A percentile compares a stretch with the other conserved stretches of the same genome.
Conservation (phyloP, 805 yeast genomes). For the Nakazawaea molendinolei region DNA sequence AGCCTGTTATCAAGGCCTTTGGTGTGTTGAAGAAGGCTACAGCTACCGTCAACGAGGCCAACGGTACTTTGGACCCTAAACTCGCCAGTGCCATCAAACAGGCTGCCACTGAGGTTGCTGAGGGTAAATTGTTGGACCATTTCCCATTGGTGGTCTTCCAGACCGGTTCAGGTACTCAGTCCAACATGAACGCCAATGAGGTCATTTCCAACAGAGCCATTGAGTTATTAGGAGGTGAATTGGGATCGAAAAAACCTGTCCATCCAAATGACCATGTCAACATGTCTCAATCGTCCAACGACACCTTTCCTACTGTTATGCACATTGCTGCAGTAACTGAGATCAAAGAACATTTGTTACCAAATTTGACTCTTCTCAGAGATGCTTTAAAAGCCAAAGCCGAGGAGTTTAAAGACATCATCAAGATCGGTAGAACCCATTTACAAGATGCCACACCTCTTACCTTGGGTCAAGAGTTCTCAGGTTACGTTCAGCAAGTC, state of each 20-base stretch:
- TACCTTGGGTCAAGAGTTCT: conserved; percentile 96
- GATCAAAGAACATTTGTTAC: conserved; percentile 67
- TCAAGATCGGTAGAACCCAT: conserved; percentile 98
- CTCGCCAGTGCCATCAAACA: conserved; percentile 77
- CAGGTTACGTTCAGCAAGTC: conserved; percentile 92
- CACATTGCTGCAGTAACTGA: conserved; percentile 97
- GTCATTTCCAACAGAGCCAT: conserved; percentile 98
- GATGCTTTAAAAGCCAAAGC: conserved; percentile 73
- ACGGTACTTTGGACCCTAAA: conserved; percentile 78
- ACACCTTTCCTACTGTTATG: conserved; percentile 99
- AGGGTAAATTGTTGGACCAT: conserved; percentile 87
- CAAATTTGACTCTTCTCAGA: conserved; percentile 72
- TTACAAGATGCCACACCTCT: conserved; percentile 98
- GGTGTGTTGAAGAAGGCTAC: conserved; percentile 93
- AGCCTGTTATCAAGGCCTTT: conserved; percentile 84
- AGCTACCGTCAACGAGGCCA: conserved; percentile 78
- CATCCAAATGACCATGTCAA: conserved; percentile 99
- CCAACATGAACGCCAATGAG: conserved; percentile 98
- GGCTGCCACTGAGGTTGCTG: conserved; percentile 93
- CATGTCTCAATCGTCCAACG: conserved; percentile 98
- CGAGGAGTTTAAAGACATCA: conserved; percentile 80
- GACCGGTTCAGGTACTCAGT: conserved; percentile 98
- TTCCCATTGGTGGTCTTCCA: conserved; percentile 98
- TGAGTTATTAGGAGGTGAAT: conserved; percentile 85
- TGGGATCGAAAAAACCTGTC: conserved; percentile 90